Evolutionary conservation across 768 basidiomycete species (phyloP), one percentile per base, ranked within the genome.

Genomic region (Rhizopogon vesiculosus): DNA sequence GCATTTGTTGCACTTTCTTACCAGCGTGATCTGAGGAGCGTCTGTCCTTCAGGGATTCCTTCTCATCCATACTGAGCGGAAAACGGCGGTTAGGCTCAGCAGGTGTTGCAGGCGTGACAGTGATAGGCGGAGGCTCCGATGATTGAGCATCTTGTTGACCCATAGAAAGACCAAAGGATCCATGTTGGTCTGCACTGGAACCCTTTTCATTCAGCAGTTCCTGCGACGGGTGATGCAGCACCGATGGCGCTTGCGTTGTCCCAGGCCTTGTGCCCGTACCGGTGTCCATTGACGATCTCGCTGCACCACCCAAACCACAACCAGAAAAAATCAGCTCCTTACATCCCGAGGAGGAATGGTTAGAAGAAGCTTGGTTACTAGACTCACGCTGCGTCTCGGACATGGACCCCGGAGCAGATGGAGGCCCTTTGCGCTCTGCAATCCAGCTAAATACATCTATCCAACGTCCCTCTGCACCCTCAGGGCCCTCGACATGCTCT

Each of bases 361-460:
- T 15, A 16, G 5, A 45, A 22, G 42, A 25, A 35, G 42, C 10
- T 51, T 13, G 46, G 50, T 39, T 39, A 16, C 22, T 22, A 6
- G 45, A 56, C 70, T 46, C 53, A 71, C 69, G 29, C 15, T 64
- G 68, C 25, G 57, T 59, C 35, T 70, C 69, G 9, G 66, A 61
- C 29, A 52, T 54, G 0, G 62, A 48, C 7, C 46, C 46, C 3
- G 46, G 35, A 15, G 33, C 22, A 4, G 46, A 48, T 7, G 46
- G 46, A 18, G 31, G 62, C 39, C 75, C 76, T 25, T 74, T 78
- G 61, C 77, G 75, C 55, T 85, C 86, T 0, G 93, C 86, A 64
- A 93, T 86, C 89, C 90, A 97, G 5, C 81, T 74, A 68, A 95
- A 96, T 7, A 93, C 79, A 28, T 93, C 91, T 15, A 93, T 75